A percentile compares a stretch with the other conserved stretches of the same genome.
phyloP scores from a whole-genome alignment of 345 rosid genomes.

The Linum lewisii region DNA sequence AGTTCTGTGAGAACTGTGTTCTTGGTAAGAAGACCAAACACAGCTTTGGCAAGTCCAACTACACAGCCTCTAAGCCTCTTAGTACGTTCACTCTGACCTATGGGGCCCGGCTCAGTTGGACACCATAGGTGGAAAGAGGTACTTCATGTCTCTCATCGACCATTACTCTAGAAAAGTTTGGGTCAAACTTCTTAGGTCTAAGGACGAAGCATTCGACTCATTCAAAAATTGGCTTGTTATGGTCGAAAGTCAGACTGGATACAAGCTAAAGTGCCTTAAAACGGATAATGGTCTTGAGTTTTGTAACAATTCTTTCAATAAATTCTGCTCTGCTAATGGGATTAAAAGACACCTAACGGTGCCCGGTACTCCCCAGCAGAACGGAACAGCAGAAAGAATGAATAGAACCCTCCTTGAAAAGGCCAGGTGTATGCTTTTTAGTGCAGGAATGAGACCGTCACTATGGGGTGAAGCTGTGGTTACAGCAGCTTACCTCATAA shows the following conservation, averaged over 20 bases:
- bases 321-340: conserved; percentile 1
- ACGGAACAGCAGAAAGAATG: conserved; percentile 5
- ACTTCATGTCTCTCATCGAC: conserved; percentile 2
- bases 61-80: neutral
- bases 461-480: too few species aligned
- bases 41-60: neutral
- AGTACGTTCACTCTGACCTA: neutral
- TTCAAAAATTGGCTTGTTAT: conserved; percentile 1
- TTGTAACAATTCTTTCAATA: neutral
- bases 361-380: neutral
- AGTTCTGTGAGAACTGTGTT: neutral
- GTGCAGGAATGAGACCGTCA: too few species aligned
- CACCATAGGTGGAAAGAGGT: neutral
- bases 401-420: neutral
- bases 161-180: conserved; percentile 3
- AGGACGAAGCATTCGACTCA: neutral
- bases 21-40: neutral
- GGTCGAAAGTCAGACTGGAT: neutral
- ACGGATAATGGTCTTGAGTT: neutral
- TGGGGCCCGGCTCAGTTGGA: neutral
- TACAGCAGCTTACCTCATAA: too few species aligned
- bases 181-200: neutral
- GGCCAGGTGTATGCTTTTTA: too few species aligned
- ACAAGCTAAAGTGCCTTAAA: neutral
- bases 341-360: neutral